Percentiles rank a stretch among this genome's conserved stretches.
These are phyloP conservation scores for Atalantia buxifolia DNA, from an alignment of 345 rosid genomes.

Conservation along the genomic window DNA sequence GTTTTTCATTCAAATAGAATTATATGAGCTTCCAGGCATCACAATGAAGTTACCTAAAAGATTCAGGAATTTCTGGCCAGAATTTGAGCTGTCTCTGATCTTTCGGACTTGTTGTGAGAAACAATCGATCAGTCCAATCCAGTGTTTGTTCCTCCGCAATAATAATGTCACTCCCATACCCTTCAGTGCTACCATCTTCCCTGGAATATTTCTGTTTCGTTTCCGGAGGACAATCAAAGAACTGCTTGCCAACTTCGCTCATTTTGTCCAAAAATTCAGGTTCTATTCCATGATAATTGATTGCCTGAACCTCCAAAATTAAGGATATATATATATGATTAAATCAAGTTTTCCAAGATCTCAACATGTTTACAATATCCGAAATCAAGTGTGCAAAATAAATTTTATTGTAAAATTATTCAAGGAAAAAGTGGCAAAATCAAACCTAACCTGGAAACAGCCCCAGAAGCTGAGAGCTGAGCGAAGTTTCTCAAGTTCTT, in stretches of 20 bases:
- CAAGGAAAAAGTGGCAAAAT: background rate
- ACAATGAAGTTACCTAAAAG: slow-evolving; percentile 39
- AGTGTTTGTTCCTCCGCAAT: slow-evolving; percentile 38
- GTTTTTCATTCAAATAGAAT: too few relatives aligned
- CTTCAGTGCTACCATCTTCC: slow-evolving; percentile 51
- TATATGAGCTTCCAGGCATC: background rate
- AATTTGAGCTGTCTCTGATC: slow-evolving; percentile 12
- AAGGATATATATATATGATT: background rate
- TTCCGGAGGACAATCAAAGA: slow-evolving; percentile 53
- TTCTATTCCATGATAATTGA: slow-evolving; percentile 27
- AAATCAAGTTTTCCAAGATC: background rate
- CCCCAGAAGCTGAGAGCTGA: slow-evolving; percentile 61
- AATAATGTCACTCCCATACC: slow-evolving; percentile 67
- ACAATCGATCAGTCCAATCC: slow-evolving; percentile 75
- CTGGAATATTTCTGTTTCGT: slow-evolving; percentile 55
- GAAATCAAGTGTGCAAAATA: too few relatives aligned
- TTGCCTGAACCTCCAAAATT: background rate
- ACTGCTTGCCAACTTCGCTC: slow-evolving; percentile 40
- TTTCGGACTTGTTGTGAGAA: slow-evolving; percentile 40
- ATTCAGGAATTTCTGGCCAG: slow-evolving; percentile 59
- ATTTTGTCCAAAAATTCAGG: slow-evolving; percentile 43
- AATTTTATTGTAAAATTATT: slow-evolving; percentile 23
- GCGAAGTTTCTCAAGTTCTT: slow-evolving; percentile 51
- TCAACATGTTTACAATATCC: background rate
- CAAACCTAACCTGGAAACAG: slow-evolving; percentile 62